Evolutionary conservation across 2,329 filamentous ascomycete species (phyloP).

Genomic region (Madurella fahalii): DNA sequence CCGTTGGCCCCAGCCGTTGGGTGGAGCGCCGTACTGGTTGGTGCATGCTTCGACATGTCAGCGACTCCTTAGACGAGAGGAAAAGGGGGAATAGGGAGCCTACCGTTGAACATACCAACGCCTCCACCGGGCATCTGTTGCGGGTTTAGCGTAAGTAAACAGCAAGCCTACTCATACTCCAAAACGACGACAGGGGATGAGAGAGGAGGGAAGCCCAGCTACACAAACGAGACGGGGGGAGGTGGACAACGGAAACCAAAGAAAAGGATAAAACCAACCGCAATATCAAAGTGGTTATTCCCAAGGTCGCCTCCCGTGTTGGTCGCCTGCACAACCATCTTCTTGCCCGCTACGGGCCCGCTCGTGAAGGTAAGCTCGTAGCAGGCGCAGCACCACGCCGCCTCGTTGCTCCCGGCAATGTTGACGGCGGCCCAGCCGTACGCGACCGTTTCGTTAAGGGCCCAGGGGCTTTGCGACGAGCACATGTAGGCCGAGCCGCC

Average conservation of each 20-base stretch:
- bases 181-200: not conserved
- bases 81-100: conserved; percentile 29
- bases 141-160: not conserved
- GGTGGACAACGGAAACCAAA: not conserved
- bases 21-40: conserved; percentile 41
- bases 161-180: not conserved
- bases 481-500: conserved; percentile 53
- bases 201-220: no score
- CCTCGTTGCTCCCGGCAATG: conserved; percentile 37
- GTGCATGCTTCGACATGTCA: conserved; percentile 31
- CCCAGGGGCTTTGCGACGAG: conserved; percentile 48
- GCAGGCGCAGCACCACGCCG: conserved; percentile 39
- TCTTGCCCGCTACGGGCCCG: conserved; percentile 51
- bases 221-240: not conserved
- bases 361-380: conserved; percentile 59
- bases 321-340: conserved; percentile 56
- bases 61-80: not conserved
- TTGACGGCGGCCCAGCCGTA: conserved; percentile 53
- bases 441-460: conserved; percentile 44
- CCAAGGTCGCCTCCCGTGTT: conserved; percentile 55
- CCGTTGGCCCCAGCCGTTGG: conserved; percentile 51
- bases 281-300: conserved; percentile 53
- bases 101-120: conserved; percentile 48
- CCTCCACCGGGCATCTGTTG: conserved; percentile 47
- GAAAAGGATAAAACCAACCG: conserved; percentile 28